Conservation (phyloP, 2,329 filamentous ascomycete species). For the Tolypocladium inflatum region DNA sequence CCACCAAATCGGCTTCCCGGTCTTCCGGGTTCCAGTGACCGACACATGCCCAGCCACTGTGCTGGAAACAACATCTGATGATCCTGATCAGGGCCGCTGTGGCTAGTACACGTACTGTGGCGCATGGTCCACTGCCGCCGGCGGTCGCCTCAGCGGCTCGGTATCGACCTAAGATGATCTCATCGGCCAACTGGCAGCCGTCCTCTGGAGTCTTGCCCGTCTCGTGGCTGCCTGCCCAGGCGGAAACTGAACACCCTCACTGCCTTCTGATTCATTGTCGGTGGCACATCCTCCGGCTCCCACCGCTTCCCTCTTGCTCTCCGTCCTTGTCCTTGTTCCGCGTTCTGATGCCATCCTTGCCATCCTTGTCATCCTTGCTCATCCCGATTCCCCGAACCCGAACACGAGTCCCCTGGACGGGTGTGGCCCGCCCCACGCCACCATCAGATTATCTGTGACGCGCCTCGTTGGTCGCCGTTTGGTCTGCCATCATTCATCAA, state of each 20-base stretch:
- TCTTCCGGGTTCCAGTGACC: conserved; percentile 13
- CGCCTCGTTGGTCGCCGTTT: neutral
- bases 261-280: neutral
- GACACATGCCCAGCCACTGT: neutral
- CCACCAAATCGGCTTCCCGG: conserved; percentile 16
- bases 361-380: neutral
- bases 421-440: neutral
- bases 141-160: no score
- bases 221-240: neutral
- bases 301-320: neutral
- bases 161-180: neutral
- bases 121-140: neutral
- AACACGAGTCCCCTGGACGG: conserved; percentile 5
- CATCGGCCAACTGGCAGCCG: neutral
- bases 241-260: neutral
- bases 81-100: neutral
- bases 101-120: neutral
- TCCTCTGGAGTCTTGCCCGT: neutral
- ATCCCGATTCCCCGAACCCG: conserved; percentile 1
- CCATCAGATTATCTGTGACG: neutral
- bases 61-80: neutral
- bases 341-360: neutral
- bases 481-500: no score
- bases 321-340: neutral
- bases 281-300: neutral